Conservation (phyloP, 2,329 filamentous ascomycete genomes). For the Drechmeria coniospora region DNA sequence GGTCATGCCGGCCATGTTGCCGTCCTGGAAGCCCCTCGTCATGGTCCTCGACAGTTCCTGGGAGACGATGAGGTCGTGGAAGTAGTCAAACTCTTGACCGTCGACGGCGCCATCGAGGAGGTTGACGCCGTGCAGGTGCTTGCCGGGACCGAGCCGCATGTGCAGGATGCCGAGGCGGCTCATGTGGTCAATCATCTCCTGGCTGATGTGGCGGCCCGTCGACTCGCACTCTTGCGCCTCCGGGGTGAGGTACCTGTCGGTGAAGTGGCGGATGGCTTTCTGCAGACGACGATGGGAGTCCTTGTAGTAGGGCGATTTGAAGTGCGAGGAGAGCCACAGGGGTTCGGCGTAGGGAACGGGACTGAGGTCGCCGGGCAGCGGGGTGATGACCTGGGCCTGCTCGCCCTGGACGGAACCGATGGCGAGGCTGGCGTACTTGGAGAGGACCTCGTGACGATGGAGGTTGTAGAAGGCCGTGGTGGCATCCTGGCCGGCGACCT, state of each 20-base stretch:
- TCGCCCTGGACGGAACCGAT: slow-evolving; percentile 65
- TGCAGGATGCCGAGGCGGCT: slow-evolving; percentile 57
- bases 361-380: slow-evolving; percentile 55
- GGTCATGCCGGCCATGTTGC: slow-evolving; percentile 75
- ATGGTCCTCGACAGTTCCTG: slow-evolving; percentile 61
- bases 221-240: slow-evolving; percentile 65
- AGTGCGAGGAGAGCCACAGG: slow-evolving; percentile 62
- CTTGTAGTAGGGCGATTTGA: slow-evolving; percentile 67
- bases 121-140: slow-evolving; percentile 58
- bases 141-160: slow-evolving; percentile 71
- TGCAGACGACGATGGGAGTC: slow-evolving; percentile 57
- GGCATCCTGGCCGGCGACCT: slow-evolving; percentile 69
- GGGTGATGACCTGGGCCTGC: slow-evolving; percentile 56
- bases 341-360: slow-evolving; percentile 74
- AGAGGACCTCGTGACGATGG: slow-evolving; percentile 76
- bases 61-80: slow-evolving; percentile 63
- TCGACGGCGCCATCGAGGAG: slow-evolving; percentile 55
- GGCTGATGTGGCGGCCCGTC: slow-evolving; percentile 54
- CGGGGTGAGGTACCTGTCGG: slow-evolving; percentile 53
- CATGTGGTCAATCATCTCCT: slow-evolving; percentile 65
- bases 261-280: slow-evolving; percentile 56
- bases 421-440: slow-evolving; percentile 60
- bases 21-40: slow-evolving; percentile 70
- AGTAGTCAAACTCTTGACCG: slow-evolving; percentile 73
- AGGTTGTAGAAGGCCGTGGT: slow-evolving; percentile 83